A percentile compares a stretch with the other conserved stretches of the same genome.
These are phyloP conservation scores for Fusarium circinatum DNA, from an alignment of 2,329 filamentous ascomycete genomes.

Conservation along the genomic window DNA sequence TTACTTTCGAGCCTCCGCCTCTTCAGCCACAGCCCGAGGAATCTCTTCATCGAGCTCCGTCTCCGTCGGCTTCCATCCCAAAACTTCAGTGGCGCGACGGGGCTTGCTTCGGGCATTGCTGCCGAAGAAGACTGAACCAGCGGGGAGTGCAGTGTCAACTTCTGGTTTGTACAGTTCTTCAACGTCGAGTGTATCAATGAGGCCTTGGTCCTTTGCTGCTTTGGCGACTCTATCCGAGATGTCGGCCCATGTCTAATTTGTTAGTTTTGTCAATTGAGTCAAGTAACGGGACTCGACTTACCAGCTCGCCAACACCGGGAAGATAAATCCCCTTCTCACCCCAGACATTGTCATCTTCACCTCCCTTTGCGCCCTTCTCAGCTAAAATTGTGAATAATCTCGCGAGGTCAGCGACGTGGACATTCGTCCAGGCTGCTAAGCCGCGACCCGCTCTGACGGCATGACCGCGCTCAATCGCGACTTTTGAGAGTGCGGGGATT, in stretches of 20 bases:
- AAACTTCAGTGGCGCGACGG: conserved; percentile 59
- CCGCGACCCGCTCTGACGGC: conserved; percentile 50
- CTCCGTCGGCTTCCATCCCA: conserved; percentile 65
- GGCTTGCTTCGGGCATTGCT: conserved; percentile 66
- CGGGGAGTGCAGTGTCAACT: conserved; percentile 54
- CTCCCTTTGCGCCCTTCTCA: conserved; percentile 43
- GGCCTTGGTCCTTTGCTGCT: conserved; percentile 42
- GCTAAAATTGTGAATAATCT: conserved; percentile 45
- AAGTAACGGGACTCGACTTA: conserved; percentile 8
- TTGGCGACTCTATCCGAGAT: conserved; percentile 45
- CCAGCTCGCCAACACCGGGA: conserved; percentile 43
- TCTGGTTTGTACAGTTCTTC: conserved; percentile 52
- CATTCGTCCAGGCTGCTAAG: conserved; percentile 49
- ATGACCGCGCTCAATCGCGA: conserved; percentile 47
- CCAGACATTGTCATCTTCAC: conserved; percentile 46
- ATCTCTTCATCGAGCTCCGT: conserved; percentile 58
- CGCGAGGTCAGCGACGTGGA: conserved; percentile 50
- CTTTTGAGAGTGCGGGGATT: conserved; percentile 50
- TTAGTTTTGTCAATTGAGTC: neutral
- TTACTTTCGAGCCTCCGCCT: conserved; percentile 22
- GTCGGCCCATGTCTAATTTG: conserved; percentile 43
- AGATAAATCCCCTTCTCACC: conserved; percentile 53
- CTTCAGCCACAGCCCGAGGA: conserved; percentile 41
- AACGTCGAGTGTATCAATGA: conserved; percentile 38
- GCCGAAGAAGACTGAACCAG: conserved; percentile 63